Base-by-base conservation (phyloP, 2,329 filamentous ascomycete species). In the Xylaria arbuscula region DNA sequence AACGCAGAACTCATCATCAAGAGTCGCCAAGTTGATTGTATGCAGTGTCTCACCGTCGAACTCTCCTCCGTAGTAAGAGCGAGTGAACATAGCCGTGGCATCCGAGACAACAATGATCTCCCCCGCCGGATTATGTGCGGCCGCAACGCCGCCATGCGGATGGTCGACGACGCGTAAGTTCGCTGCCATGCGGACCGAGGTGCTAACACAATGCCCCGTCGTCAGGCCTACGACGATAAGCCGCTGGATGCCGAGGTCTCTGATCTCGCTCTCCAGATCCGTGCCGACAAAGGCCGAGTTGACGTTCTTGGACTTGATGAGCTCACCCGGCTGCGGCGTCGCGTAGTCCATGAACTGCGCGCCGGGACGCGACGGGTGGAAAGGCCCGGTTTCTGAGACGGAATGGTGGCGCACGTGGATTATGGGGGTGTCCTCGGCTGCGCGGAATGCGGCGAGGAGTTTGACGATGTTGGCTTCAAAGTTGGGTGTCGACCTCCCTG, bases 121-220 rank as follows among this genome's bases (percentile, higher is more conserved):
- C 13, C 79, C 77, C 24, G 70, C 67, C 19, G 75, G 69, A 6
- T 69, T 60, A 1, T 79, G 75, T 6, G 53, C 62, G 4, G 45
- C 3, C 6, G 47, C 28, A 13, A 55, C 45, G 22, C 66, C 66
- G 36, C 66, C 66, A 19, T 68, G 62, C 11, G 66, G 57, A 32
- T 68, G 66, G 68, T 82, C 79, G 48, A 81, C 79, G 17, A 85
- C 80, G 5, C 79, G 78, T 50, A 85, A 62, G 68, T 86, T 85
- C 19, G 76, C 80, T 0, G 83, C 83, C 82, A 85, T 84, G 8
- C 84, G 80, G 28, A 80, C 79, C 1, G 81, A 82, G 3, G 83
- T 85, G 65, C 80, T 83, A 15, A 86, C 82, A 62, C 83, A 86
- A 68, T 85, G 83, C 73, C 85, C 84, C 42, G 83, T 84, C 3